Evolutionary conservation across 805 yeast species (phyloP).

Genomic region (Ogataea trehaloabstinens): DNA sequence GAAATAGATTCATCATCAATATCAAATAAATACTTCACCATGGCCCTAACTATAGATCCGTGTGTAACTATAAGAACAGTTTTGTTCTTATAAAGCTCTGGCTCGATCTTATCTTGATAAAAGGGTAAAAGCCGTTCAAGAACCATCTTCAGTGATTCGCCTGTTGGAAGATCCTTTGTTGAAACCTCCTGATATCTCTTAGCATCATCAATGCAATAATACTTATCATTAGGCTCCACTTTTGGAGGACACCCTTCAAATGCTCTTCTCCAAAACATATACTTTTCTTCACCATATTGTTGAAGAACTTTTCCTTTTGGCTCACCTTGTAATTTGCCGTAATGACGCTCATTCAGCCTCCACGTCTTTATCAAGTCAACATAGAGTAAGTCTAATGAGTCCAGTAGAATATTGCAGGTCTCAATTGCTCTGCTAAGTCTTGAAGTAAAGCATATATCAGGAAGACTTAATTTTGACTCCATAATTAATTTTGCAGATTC

Average conservation of each 20-base stretch:
- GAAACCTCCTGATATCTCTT: constrained; percentile 42
- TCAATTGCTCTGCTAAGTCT: constrained; percentile 71
- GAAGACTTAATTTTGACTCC: constrained; percentile 39
- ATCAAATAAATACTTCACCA: constrained; percentile 64
- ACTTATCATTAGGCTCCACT: constrained; percentile 37
- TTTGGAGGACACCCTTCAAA: constrained; percentile 69
- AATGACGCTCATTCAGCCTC: constrained; percentile 83
- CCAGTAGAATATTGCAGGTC: constrained; percentile 66
- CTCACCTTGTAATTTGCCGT: constrained; percentile 79
- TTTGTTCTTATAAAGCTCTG: constrained; percentile 46
- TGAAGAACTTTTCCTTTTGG: constrained; percentile 65
- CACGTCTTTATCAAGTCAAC: constrained; percentile 60
- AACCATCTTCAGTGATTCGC: constrained; percentile 75
- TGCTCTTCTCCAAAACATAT: constrained; percentile 78
- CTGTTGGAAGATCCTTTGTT: constrained; percentile 56
- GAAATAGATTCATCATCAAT: constrained; percentile 69
- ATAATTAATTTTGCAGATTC: constrained; percentile 60
- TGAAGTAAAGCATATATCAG: constrained; percentile 68
- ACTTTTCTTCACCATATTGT: constrained; percentile 68
- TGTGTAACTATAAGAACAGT: constrained; percentile 72
- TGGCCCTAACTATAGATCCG: constrained; percentile 78
- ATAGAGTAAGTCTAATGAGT: constrained; percentile 49
- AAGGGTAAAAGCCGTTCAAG: constrained; percentile 64
- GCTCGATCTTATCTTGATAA: constrained; percentile 49
- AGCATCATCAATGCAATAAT: constrained; percentile 34